These are phyloP conservation scores for Hypoxylon sp. DNA, from an alignment of 2,329 filamentous ascomycete genomes.

Conservation along the genomic window DNA sequence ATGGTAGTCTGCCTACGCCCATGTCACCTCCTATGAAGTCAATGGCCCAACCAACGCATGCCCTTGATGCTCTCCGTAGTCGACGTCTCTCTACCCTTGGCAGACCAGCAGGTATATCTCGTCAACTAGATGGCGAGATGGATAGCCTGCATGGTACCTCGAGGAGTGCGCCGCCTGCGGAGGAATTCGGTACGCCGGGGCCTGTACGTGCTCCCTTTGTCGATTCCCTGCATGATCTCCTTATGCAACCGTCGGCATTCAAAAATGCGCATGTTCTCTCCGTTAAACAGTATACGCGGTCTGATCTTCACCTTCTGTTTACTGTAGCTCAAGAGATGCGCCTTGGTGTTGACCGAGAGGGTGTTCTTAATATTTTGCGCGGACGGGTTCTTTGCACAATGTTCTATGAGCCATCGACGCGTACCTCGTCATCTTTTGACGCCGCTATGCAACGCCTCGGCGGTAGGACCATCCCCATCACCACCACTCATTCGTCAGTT, in stretches of 20 bases:
- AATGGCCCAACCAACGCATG: conserved; percentile 58
- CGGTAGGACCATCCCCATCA: conserved; percentile 85
- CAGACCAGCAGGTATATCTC: conserved; percentile 46
- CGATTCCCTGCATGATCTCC: conserved; percentile 77
- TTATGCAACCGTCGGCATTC: conserved; percentile 84
- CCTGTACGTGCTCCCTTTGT: conserved; percentile 67
- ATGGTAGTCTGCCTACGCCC: conserved; percentile 65
- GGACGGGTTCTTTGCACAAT: conserved; percentile 90
- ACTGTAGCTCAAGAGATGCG: conserved; percentile 98
- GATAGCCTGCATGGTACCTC: conserved; percentile 49
- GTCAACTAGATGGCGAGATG: conserved; percentile 56
- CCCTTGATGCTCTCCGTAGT: conserved; percentile 56
- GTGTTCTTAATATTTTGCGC: conserved; percentile 87
- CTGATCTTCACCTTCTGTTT: conserved; percentile 93
- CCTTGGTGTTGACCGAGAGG: conserved; percentile 91
- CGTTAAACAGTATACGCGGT: conserved; percentile 88
- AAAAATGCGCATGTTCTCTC: conserved; percentile 92
- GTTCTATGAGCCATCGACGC: conserved; percentile 98
- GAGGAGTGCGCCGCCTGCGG: conserved; percentile 53
- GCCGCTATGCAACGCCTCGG: conserved; percentile 98
- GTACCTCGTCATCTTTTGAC: conserved; percentile 96
- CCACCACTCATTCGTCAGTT: conserved; percentile 88
- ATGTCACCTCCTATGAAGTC: conserved; percentile 73
- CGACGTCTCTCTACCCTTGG: conserved; percentile 56
- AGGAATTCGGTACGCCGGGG: conserved; percentile 64